Evolutionary conservation across 257 asterid species (phyloP).

Genomic region (Penstemon eatonii): DNA sequence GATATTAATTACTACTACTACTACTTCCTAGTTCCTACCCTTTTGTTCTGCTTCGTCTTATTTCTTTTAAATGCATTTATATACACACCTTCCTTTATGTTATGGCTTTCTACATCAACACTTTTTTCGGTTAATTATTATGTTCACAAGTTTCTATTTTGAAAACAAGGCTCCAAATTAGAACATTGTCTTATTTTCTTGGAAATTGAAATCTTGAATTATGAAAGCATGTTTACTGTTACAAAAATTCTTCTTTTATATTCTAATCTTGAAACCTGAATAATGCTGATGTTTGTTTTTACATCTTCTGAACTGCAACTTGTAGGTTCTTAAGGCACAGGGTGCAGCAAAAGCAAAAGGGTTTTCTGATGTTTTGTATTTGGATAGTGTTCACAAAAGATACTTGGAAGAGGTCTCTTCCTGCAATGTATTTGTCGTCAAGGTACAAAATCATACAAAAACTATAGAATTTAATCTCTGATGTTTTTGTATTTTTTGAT

Average conservation of each 20-base stretch:
- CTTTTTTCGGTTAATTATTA: not conserved
- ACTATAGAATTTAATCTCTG: not conserved
- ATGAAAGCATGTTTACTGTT: conserved; percentile 2
- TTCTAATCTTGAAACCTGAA: conserved; percentile 7
- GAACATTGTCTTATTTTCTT: conserved; percentile 1
- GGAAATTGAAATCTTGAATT: conserved; percentile 8
- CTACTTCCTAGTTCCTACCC: not conserved
- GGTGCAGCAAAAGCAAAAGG: conserved; percentile 94
- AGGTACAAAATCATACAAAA: conserved; percentile 49
- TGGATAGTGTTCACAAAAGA: conserved; percentile 73
- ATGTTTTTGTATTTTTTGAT: not conserved
- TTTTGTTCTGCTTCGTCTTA: conserved; percentile 1
- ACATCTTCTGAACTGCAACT: conserved; percentile 14
- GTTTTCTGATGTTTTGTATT: conserved; percentile 83
- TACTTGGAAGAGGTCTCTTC: conserved; percentile 97
- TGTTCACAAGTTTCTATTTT: conserved; percentile 3
- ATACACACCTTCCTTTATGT: not conserved
- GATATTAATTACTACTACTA: not conserved
- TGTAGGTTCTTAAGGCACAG: conserved; percentile 87
- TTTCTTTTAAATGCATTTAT: not conserved
- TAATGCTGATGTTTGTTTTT: conserved; percentile 1
- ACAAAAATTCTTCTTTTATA: not conserved
- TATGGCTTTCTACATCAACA: not conserved
- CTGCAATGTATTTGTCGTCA: conserved; percentile 87
- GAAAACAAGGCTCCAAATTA: conserved; percentile 3